Percentiles rank a stretch among this genome's conserved stretches.
Conservation (phyloP, 192 early-diverging fungal species). For the Dispira simplex region DNA sequence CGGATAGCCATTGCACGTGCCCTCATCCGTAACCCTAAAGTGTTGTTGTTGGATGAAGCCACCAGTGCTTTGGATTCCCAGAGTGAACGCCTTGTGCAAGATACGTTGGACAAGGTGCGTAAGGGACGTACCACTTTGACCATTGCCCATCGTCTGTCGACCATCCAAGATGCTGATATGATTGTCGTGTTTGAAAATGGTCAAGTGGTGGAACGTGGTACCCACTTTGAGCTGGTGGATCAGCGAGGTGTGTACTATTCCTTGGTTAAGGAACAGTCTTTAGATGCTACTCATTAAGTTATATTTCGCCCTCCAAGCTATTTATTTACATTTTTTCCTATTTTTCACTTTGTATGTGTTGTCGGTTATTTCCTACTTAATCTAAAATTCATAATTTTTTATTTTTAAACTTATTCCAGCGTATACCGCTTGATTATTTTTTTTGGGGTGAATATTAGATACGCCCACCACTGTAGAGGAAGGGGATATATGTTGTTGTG, state of each 20-base stretch:
- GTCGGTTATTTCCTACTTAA: too few species aligned
- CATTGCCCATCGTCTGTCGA: slow-evolving; percentile 59
- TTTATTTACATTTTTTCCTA: too few species aligned
- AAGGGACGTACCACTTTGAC: slow-evolving; percentile 56
- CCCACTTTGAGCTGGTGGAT: slow-evolving; percentile 36
- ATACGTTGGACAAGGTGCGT: slow-evolving; percentile 47
- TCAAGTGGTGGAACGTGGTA: slow-evolving; percentile 39
- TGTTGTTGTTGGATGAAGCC: slow-evolving; percentile 76
- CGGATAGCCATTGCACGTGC: slow-evolving; percentile 83
- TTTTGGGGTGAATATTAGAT: too few species aligned
- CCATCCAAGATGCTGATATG: slow-evolving; percentile 49
- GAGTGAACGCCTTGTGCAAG: slow-evolving; percentile 54
- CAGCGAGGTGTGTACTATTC: slow-evolving; percentile 34
- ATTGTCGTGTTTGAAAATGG: slow-evolving; percentile 65
- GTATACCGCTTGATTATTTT: too few species aligned
- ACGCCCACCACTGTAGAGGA: too few species aligned
- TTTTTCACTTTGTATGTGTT: too few species aligned
- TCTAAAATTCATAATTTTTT: too few species aligned
- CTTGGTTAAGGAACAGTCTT: slow-evolving; percentile 54
- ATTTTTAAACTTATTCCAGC: too few species aligned
- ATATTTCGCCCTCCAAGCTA: not conserved
- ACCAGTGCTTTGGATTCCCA: slow-evolving; percentile 58
- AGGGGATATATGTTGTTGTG: too few species aligned
- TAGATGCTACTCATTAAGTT: slow-evolving; percentile 32
- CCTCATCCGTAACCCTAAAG: slow-evolving; percentile 67